Evolutionary conservation across 2,329 filamentous ascomycete species (phyloP).

Genomic region (Dactylellina haptotyla): DNA sequence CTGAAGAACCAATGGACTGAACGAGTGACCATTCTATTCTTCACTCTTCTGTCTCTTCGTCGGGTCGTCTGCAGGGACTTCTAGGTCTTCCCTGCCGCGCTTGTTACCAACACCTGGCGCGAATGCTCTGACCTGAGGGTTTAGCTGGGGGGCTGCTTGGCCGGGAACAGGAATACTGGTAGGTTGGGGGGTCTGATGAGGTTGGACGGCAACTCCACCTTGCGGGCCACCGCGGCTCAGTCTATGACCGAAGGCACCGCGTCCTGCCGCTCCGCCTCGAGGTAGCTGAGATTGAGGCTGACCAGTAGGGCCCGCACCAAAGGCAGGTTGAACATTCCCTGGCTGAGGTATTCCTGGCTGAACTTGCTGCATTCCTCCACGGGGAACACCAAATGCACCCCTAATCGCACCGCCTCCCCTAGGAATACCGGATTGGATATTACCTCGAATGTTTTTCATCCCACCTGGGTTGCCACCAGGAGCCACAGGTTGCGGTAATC

Average conservation of each 20-base stretch:
- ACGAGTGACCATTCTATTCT: constrained; percentile 28
- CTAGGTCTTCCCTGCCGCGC: constrained; percentile 35
- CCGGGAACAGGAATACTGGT: constrained; percentile 44
- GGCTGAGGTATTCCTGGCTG: constrained; percentile 35
- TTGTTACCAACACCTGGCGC: constrained; percentile 31
- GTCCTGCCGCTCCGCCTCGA: constrained; percentile 41
- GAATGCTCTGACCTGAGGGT: constrained; percentile 32
- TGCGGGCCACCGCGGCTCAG: constrained; percentile 39
- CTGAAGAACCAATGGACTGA: not conserved
- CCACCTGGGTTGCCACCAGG: constrained; percentile 52
- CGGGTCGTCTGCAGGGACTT: constrained; percentile 39
- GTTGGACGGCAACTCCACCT: constrained; percentile 24
- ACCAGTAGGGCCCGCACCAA: constrained; percentile 16
- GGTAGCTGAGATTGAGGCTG: constrained; percentile 48
- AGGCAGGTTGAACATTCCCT: constrained; percentile 12
- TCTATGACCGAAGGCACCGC: constrained; percentile 51
- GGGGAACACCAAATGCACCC: constrained; percentile 31
- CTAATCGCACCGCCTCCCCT: constrained; percentile 54
- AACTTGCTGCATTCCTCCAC: constrained; percentile 31
- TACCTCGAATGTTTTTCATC: constrained; percentile 56
- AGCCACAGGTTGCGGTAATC: constrained; percentile 27
- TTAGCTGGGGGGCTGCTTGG: constrained; percentile 14
- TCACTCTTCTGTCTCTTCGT: constrained; percentile 49
- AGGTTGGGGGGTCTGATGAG: constrained; percentile 29
- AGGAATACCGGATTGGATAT: constrained; percentile 56